Percentiles rank a stretch among this genome's conserved stretches.
These are phyloP conservation scores for Metschnikowia vanudenii DNA, from an alignment of 805 yeast genomes.

Conservation along the genomic window DNA sequence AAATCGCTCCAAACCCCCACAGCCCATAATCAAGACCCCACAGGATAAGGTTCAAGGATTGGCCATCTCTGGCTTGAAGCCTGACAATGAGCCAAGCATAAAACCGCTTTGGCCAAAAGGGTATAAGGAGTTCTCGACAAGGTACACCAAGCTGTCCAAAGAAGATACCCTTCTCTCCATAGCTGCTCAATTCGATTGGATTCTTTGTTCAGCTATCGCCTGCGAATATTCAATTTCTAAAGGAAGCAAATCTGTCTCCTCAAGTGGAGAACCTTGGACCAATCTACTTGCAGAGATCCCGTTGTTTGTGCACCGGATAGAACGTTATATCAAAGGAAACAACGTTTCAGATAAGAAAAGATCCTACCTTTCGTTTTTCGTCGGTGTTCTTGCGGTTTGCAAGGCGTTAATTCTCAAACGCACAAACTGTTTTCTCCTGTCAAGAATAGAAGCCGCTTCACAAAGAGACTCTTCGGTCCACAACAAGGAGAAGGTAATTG, in stretches of 20 bases:
- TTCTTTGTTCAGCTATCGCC: conserved; percentile 11
- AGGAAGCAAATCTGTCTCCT: not conserved
- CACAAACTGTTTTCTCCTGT: conserved; percentile 21
- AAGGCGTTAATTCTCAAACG: conserved; percentile 31
- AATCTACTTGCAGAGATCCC: conserved; percentile 14
- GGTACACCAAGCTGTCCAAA: conserved; percentile 9
- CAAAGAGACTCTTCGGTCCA: conserved; percentile 16
- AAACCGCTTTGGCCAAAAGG: conserved; percentile 2
- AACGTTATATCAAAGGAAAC: conserved; percentile 16
- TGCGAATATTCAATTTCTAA: conserved; percentile 10
- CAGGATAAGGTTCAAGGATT: conserved; percentile 15
- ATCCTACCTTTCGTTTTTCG: conserved; percentile 18
- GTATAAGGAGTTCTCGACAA: conserved; percentile 4
- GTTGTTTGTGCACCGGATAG: conserved; percentile 16
- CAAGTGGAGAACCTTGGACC: conserved; percentile 14
- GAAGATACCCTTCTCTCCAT: conserved; percentile 21
- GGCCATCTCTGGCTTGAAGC: conserved; percentile 15
- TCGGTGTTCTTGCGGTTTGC: conserved; percentile 29
- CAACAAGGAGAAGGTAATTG: conserved; percentile 24
- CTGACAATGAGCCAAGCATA: not conserved
- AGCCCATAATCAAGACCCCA: not conserved
- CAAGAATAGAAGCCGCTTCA: not conserved
- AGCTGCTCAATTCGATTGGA: conserved; percentile 22
- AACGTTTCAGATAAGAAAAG: conserved; percentile 14
- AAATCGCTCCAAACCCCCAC: conserved; percentile 1